phyloP scores from a whole-genome alignment of 2,329 filamentous ascomycete genomes.

The Colletotrichum nymphaeae region DNA sequence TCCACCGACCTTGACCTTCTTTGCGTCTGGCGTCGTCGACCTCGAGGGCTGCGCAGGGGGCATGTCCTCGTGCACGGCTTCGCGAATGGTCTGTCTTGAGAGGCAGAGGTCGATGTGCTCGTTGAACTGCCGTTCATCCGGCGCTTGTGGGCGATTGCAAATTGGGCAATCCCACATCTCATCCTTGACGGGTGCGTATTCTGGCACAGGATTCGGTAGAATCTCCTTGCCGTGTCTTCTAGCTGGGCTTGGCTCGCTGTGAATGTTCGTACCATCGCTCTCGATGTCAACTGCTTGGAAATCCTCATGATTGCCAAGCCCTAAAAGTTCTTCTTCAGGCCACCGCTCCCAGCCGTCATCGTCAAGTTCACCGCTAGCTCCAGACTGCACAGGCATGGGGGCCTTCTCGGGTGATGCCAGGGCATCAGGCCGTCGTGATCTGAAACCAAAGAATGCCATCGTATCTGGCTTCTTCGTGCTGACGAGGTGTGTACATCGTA shows the following conservation, averaged over 20 bases:
- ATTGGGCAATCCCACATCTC: conserved; percentile 89
- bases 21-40: conserved; percentile 48
- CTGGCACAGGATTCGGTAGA: conserved; percentile 55
- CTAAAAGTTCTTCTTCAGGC: conserved; percentile 71
- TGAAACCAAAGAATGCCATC: conserved; percentile 82
- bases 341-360: conserved; percentile 73
- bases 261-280: conserved; percentile 68
- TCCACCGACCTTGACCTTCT: conserved; percentile 45
- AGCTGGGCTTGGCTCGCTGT: conserved; percentile 52
- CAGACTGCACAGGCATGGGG: conserved; percentile 45
- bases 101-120: conserved; percentile 93
- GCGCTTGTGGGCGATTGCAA: conserved; percentile 79
- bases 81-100: conserved; percentile 85
- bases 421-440: conserved; percentile 42
- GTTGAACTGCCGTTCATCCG: conserved; percentile 85
- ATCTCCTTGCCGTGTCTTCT: conserved; percentile 64
- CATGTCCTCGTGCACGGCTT: conserved; percentile 74
- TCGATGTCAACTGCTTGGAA: conserved; percentile 47
- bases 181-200: conserved; percentile 47
- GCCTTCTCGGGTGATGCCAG: conserved; percentile 37
- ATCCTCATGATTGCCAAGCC: conserved; percentile 35
- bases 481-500: conserved; percentile 88
- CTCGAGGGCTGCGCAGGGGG: conserved; percentile 37
- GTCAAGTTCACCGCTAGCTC: conserved; percentile 46
- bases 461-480: conserved; percentile 85